Base-by-base conservation (phyloP, 495 filamentous ascomycete genomes). In the Wilcoxina mikolae region DNA sequence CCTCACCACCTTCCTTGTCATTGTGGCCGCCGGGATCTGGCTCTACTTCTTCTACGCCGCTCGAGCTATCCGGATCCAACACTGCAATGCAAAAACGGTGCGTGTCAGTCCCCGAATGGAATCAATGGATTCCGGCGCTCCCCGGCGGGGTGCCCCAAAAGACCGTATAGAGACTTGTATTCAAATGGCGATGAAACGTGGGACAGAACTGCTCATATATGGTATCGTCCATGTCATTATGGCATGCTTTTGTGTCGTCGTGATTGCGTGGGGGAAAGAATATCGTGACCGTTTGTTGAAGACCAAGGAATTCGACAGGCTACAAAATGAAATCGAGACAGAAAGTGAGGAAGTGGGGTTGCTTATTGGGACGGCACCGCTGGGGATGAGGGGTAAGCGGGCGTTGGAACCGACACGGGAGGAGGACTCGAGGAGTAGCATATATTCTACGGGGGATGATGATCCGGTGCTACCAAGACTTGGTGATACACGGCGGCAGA, bases 31-130 rank as follows among this genome's bases (percentile, higher is more conserved):
- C 7, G 46, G 38, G 28, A 15, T 58, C n/a, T 62, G 55, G 55
- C 45, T 62, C 39, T 62, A 62, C 33, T 55, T 62, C 41, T 62
- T 63, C 46, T 22, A 46, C 15, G n/a, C 33, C 22, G 27, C 55
- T 28, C 59, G 59, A 9, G 17, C 39, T 3, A 49, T 7, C 11
- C 22, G n/a, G 0, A 26, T 46, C 17, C 22, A 24, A 17, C 35
- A 39, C 24, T 62, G 60, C 38, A 24, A 20, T 12, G 55, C 54
- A 26, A 33, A 49, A 27, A 56, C 55, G 3, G 51, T 58, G 2
- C 48, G 39, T 11, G n/a, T 51, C 28, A 51, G 51, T 9, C 56
- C 33, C 28, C 31, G 31, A 35, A 7, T 7, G 7, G 7, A 15
- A 15, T 7, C 7, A 7, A 15, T 35, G 31, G 31, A 15, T 7